Evolutionary conservation across 1,139 yeast species (phyloP), one percentile per base, ranked within the genome.

Genomic region (Yamadazyma buinensis): DNA sequence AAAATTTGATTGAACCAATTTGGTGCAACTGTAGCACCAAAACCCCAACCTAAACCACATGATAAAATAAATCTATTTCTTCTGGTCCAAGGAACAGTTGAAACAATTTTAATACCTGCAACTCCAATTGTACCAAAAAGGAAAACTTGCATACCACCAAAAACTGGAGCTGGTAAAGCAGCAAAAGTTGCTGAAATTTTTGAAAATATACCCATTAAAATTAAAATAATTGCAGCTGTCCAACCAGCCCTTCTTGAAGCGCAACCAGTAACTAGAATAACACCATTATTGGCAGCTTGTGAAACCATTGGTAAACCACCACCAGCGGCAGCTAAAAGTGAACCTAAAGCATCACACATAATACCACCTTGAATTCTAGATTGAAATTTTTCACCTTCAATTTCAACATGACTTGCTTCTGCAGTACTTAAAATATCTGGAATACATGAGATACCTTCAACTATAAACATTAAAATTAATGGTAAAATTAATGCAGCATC

Each of bases 281-380:
- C 95, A 65, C 96, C 96, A 56, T 88, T 88, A 62, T 87, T 88
- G 60, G 87, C 96, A 11, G 96, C 95, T 64, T 87, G 87, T 0
- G 92, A 82, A 12, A 92, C 80, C 77, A 87, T 72, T 38, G 95
- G 95, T 29, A 95, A 83, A 40, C 84, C 67, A 11, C 88, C 81
- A 69, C 75, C 69, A 36, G 86, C 68, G 13, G 87, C 88, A 6
- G 94, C 82, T 7, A 86, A 47, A 23, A 83, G 49, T 39, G 95
- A 92, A 52, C 75, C 80, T 43, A 80, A 46, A 37, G 84, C 84
- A 57, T 87, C 95, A 21, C 94, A 94, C 33, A 87, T 69, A 31
- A 88, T 73, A 59, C 96, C 97, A 48, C 96, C 96, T 64, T 88
- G 96, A 45, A 88, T 73, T 57, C 97, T 72, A 18, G 90, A 76